A percentile compares a stretch with the other conserved stretches of the same genome.
phyloP scores from a whole-genome alignment of 805 yeast genomes.

The Zygoascus flipseniorum region DNA sequence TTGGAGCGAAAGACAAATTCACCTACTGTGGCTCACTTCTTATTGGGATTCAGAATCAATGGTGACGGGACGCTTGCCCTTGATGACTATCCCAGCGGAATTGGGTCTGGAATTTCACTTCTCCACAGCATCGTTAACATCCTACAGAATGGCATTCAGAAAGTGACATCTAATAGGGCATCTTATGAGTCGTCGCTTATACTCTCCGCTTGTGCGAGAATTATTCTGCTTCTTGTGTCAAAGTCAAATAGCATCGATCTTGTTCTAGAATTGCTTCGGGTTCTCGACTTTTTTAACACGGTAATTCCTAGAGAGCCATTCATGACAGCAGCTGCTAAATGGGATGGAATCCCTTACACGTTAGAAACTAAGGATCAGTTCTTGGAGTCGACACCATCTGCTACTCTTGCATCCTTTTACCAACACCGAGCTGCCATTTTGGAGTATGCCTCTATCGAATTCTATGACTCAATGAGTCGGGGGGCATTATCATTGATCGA shows the following conservation, averaged over 20 bases:
- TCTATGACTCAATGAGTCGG: slow-evolving; percentile 45
- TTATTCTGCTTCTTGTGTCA: slow-evolving; percentile 53
- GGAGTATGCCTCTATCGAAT: slow-evolving; percentile 61
- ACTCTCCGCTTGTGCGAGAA: slow-evolving; percentile 39
- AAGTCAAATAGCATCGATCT: slow-evolving; percentile 45
- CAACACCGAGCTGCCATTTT: slow-evolving; percentile 52
- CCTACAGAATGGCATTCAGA: slow-evolving; percentile 39
- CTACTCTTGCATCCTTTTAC: slow-evolving; percentile 51
- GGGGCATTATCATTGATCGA: slow-evolving; percentile 45
- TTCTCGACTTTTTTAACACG: slow-evolving; percentile 42
- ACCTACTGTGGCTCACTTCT: slow-evolving; percentile 59
- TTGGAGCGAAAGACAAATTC: slow-evolving; percentile 25
- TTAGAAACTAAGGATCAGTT: slow-evolving; percentile 35
- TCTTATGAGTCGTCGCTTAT: slow-evolving; percentile 45
- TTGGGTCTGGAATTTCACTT: slow-evolving; percentile 46
- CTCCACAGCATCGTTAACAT: slow-evolving; percentile 46
- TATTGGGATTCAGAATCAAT: slow-evolving; percentile 62
- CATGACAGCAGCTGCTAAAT: slow-evolving; percentile 44
- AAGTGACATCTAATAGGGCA: slow-evolving; percentile 31
- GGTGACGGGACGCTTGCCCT: slow-evolving; percentile 44
- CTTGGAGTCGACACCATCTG: slow-evolving; percentile 5
- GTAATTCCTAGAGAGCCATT: slow-evolving; percentile 46
- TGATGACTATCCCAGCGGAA: slow-evolving; percentile 39
- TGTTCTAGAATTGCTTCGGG: slow-evolving; percentile 46
- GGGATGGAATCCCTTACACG: slow-evolving; percentile 43